Conservation (phyloP, 2,329 filamentous ascomycete genomes). For the Penicillium thymicola region DNA sequence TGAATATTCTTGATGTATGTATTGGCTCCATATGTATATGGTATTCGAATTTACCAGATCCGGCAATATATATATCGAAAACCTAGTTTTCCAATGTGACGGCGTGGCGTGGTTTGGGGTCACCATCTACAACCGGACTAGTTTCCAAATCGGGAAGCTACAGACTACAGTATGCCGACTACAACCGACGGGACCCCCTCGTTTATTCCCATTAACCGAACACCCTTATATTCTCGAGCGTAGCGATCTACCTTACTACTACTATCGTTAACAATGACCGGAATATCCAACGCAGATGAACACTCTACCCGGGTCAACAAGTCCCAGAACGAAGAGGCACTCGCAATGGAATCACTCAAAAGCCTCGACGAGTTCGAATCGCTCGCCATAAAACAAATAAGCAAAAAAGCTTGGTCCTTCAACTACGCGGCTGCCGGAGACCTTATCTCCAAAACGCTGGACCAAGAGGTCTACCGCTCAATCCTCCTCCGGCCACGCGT, state of each 20-base stretch:
- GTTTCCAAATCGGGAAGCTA: background rate
- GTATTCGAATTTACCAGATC: background rate
- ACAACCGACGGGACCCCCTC: background rate
- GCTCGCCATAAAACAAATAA: background rate
- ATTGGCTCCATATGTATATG: background rate
- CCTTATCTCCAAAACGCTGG: background rate
- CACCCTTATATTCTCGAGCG: background rate
- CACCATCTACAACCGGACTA: background rate
- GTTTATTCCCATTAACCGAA: background rate
- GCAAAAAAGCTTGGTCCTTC: background rate
- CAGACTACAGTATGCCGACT: background rate
- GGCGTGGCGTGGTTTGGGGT: background rate
- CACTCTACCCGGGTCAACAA: background rate
- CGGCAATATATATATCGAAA: background rate
- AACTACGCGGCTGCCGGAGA: background rate
- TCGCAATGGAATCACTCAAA: background rate
- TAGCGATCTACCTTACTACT: background rate
- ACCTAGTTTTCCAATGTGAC: background rate
- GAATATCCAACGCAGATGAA: background rate
- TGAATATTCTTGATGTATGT: background rate
- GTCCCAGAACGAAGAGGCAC: background rate
- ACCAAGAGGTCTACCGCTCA: background rate
- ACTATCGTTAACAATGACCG: background rate
- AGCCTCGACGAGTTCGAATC: background rate
- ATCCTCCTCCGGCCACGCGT: background rate